Evolutionary conservation across 805 yeast genomes (phyloP), one percentile per base, ranked within the genome.

Genomic region (Candida broadrunensis): DNA sequence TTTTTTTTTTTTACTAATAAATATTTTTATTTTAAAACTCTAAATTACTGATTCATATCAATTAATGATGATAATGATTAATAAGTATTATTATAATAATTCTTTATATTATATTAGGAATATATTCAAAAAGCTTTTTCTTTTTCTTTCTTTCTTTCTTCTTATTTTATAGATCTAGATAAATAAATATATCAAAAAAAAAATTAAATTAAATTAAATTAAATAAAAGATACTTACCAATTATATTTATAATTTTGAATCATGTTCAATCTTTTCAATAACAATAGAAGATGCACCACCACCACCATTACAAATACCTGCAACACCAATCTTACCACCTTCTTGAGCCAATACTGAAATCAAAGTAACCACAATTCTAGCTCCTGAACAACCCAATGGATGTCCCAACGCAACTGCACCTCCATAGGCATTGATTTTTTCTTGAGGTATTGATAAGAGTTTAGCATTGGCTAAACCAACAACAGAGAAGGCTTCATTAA

Each of bases 221-320:
- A n/a, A n/a, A n/a, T n/a, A n/a, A n/a, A n/a, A n/a, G n/a, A n/a
- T n/a, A n/a, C n/a, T n/a, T n/a, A n/a, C n/a, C n/a, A n/a, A n/a
- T n/a, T n/a, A n/a, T n/a, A n/a, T 9, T 21, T 58, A 69, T 55
- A 70, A 66, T 54, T 68, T 67, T 38, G 59, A 53, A 39, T 63
- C 68, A 35, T 49, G 49, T 31, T 60, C 69, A 33, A 80, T 57
- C 55, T 73, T 80, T 73, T 90, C 96, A 55, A 93, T 78, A 46
- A 93, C 88, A 56, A 93, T 73, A 19, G 98, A 83, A 42, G 96
- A 85, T 37, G 97, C 98, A 63, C 99, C 99, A 63, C 99, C 99
- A 58, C 99, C 99, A 74, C 99, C 99, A 67, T 93, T 93, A 78
- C 99, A 93, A 61, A 93, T 84, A 64, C 88, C 97, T 56, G 97